Percentiles rank a stretch among this genome's conserved stretches.
These are phyloP conservation scores for Pythium myriotylum DNA, from an alignment of 352 stramenopile species.

Conservation along the genomic window DNA sequence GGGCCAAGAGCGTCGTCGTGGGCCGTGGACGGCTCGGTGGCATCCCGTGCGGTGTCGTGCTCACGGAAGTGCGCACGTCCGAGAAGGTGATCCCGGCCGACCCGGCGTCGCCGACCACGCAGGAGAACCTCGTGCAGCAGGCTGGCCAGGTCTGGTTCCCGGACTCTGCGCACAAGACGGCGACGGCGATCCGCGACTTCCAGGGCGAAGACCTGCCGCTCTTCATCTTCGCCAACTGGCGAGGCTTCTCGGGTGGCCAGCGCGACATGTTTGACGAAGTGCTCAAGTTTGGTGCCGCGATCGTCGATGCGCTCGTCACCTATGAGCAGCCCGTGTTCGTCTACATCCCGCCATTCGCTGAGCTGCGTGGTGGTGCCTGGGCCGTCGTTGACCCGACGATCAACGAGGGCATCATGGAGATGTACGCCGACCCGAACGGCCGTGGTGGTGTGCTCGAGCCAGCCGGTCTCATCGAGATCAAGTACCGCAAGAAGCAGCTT, in stretches of 20 bases:
- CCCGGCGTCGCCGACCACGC: conserved; percentile 95
- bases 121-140: conserved; percentile 97
- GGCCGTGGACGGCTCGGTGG: conserved; percentile 97
- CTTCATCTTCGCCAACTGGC: conserved; percentile 99
- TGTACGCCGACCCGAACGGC: conserved; percentile 96
- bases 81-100: conserved; percentile 98
- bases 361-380: conserved; percentile 99
- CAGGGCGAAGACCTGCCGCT: conserved; percentile 98
- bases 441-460: conserved; percentile 98
- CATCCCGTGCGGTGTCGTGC: conserved; percentile 98
- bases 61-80: conserved; percentile 98
- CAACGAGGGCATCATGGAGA: conserved; percentile 99
- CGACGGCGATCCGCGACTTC: conserved; percentile 99
- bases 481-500: conserved; percentile 99
- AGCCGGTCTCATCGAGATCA: conserved; percentile 98
- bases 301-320: conserved; percentile 99
- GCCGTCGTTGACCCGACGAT: conserved; percentile 99
- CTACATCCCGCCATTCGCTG: conserved; percentile 99
- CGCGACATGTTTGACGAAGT: conserved; percentile 99
- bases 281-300: conserved; percentile 99
- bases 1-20: conserved; percentile 99
- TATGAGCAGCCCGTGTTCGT: conserved; percentile 99
- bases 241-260: conserved; percentile 99
- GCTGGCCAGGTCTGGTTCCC: conserved; percentile 99
- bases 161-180: conserved; percentile 99